Percentiles rank a stretch among this genome's conserved stretches.
These are phyloP conservation scores for Gossypium laxum DNA, from an alignment of 441 rosid genomes.

Conservation along the genomic window DNA sequence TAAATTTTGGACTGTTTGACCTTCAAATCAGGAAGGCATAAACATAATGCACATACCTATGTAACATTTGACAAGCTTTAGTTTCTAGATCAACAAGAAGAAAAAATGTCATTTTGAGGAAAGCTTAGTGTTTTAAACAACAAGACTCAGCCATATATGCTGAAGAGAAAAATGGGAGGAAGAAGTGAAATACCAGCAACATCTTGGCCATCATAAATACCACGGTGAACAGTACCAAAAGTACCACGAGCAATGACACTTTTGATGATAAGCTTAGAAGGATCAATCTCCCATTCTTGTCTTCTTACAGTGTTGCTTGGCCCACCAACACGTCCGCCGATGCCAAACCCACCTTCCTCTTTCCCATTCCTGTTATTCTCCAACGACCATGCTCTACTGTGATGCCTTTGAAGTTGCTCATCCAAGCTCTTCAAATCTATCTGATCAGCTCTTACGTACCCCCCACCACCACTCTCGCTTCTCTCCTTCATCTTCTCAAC, in stretches of 20 bases:
- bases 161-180: not conserved
- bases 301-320: slow-evolving; percentile 25
- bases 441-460: slow-evolving; percentile 80
- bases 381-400: slow-evolving; percentile 47
- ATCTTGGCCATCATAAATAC: slow-evolving; percentile 75
- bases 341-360: slow-evolving; percentile 26
- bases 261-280: slow-evolving; percentile 65
- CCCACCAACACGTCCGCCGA: not conserved
- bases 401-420: slow-evolving; percentile 48
- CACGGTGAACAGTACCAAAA: slow-evolving; percentile 93
- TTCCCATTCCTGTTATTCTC: slow-evolving; percentile 50
- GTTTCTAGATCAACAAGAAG: not conserved
- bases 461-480: slow-evolving; percentile 51
- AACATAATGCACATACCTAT: not conserved
- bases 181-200: slow-evolving; percentile 62
- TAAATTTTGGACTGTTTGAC: not conserved
- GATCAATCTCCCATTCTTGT: slow-evolving; percentile 90
- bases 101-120: slow-evolving; percentile 9
- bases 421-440: slow-evolving; percentile 73
- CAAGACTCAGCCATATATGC: not conserved
- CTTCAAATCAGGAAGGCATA: not conserved
- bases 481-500: slow-evolving; percentile 53
- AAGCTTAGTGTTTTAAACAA: not conserved
- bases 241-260: slow-evolving; percentile 79
- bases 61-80: not conserved